phyloP scores from a whole-genome alignment of 495 filamentous ascomycete genomes.

The Podospora bellae-mahoneyi region DNA sequence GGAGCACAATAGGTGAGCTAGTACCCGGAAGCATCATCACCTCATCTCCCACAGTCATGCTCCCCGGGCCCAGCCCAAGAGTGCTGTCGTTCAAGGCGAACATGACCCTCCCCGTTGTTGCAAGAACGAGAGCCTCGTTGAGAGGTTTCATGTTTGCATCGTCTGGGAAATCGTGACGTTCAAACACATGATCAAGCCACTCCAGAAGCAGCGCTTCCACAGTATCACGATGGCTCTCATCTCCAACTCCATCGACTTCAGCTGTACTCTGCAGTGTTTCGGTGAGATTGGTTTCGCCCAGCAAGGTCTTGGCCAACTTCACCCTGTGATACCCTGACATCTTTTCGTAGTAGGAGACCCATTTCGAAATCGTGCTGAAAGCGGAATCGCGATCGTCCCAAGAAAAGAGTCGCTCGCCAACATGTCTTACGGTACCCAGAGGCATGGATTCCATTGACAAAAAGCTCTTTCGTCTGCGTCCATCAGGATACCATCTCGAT shows the following conservation, averaged over 20 bases:
- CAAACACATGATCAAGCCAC: neutral
- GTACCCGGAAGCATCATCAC: conserved; percentile 9
- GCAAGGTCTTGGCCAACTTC: neutral
- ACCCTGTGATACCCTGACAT: neutral
- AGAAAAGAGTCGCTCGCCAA: neutral
- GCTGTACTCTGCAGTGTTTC: neutral
- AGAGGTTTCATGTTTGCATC: neutral
- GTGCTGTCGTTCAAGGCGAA: neutral
- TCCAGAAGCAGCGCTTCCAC: neutral
- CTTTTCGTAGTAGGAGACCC: neutral
- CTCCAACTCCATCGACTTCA: neutral
- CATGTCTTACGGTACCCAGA: neutral
- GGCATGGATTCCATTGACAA: neutral
- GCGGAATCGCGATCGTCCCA: neutral
- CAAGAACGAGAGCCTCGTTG: neutral
- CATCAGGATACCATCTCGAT: too few species aligned
- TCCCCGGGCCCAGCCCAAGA: conserved; percentile 9
- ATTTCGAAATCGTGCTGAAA: neutral
- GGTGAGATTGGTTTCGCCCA: neutral
- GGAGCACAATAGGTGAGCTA: conserved; percentile 3
- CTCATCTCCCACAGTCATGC: conserved; percentile 6
- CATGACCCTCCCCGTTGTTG: conserved; percentile 6
- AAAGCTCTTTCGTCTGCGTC: neutral
- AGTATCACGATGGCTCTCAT: neutral
- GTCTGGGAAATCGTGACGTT: neutral